phyloP scores from a whole-genome alignment of 2,329 filamentous ascomycete genomes.

The Fusarium bulbicola region DNA sequence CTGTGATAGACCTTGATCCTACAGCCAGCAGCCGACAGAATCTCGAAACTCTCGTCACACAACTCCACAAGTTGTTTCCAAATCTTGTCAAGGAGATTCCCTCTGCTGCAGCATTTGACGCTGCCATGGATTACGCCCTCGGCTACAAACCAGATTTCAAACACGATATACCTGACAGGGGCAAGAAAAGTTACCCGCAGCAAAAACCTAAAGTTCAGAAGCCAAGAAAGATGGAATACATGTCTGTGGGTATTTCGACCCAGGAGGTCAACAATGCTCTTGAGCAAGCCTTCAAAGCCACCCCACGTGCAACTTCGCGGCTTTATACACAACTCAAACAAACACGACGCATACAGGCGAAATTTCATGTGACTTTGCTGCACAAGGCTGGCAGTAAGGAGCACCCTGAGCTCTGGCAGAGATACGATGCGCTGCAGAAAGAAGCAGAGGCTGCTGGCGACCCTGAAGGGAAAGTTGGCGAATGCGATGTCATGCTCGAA shows the following conservation, averaged over 20 bases:
- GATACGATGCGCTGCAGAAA: conserved; percentile 70
- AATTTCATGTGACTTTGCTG: conserved; percentile 94
- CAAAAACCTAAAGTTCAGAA: conserved; percentile 44
- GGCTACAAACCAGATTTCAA: conserved; percentile 81
- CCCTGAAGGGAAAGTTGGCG: conserved; percentile 59
- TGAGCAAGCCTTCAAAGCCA: conserved; percentile 72
- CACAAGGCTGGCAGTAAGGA: conserved; percentile 74
- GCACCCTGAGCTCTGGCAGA: conserved; percentile 77
- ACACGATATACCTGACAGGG: conserved; percentile 74
- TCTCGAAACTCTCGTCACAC: conserved; percentile 78
- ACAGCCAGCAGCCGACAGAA: conserved; percentile 82
- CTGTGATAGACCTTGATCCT: conserved; percentile 85
- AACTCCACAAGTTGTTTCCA: conserved; percentile 81
- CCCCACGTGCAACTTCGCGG: conserved; percentile 53
- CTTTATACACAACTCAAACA: conserved; percentile 82
- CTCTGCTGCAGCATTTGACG: conserved; percentile 76
- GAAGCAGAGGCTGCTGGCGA: conserved; percentile 49
- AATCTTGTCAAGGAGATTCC: conserved; percentile 78
- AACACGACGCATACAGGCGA: conserved; percentile 77
- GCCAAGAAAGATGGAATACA: conserved; percentile 62
- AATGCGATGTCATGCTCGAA: conserved; percentile 71
- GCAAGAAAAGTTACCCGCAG: conserved; percentile 49
- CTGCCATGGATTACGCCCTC: conserved; percentile 77
- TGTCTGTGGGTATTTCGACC: conserved; percentile 59
- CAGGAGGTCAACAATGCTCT: conserved; percentile 63